Percentiles rank a stretch among this genome's conserved stretches.
These are phyloP conservation scores for Naganishia cerealis DNA, from an alignment of 1,284 basidiomycete species.

Conservation along the genomic window DNA sequence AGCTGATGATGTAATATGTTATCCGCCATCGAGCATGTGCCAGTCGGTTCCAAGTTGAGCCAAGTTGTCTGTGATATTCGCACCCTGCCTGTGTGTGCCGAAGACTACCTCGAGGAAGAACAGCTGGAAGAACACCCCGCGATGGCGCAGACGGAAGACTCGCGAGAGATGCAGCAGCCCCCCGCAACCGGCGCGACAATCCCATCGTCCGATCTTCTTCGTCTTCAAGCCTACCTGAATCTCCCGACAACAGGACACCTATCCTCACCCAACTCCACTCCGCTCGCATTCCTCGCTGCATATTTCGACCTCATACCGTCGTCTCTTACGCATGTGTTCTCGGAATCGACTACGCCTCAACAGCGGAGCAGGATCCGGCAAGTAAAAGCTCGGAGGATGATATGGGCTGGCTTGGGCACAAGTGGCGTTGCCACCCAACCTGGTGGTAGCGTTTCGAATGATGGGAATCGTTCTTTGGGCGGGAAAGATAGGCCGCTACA, in stretches of 20 bases:
- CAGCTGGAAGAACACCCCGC: not conserved
- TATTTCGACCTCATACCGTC: slow-evolving; percentile 40
- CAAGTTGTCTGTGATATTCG: no score
- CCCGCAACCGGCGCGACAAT: not conserved
- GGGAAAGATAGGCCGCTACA: not conserved
- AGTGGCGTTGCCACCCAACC: no score
- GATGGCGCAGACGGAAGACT: not conserved
- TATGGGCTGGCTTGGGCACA: slow-evolving; percentile 38
- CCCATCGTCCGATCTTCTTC: slow-evolving; percentile 10
- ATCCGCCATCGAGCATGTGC: not conserved
- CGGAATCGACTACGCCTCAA: slow-evolving; percentile 37
- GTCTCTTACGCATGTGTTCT: slow-evolving; percentile 40
- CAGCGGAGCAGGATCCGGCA: slow-evolving; percentile 41
- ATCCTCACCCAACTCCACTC: slow-evolving; percentile 35
- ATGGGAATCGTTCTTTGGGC: not conserved
- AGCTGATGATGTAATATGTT: not conserved
- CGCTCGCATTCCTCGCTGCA: slow-evolving; percentile 40
- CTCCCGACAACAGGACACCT: slow-evolving; percentile 38
- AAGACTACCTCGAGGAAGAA: no score
- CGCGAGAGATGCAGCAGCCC: not conserved
- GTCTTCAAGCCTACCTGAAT: slow-evolving; percentile 4
- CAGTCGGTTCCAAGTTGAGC: not conserved
- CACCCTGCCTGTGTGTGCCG: no score
- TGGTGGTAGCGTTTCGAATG: no score
- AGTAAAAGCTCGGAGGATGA: slow-evolving; percentile 45